Evolutionary conservation across 2,329 filamentous ascomycete genomes (phyloP), one percentile per base, ranked within the genome.

Genomic region (Pseudohalonectria lignicola): DNA sequence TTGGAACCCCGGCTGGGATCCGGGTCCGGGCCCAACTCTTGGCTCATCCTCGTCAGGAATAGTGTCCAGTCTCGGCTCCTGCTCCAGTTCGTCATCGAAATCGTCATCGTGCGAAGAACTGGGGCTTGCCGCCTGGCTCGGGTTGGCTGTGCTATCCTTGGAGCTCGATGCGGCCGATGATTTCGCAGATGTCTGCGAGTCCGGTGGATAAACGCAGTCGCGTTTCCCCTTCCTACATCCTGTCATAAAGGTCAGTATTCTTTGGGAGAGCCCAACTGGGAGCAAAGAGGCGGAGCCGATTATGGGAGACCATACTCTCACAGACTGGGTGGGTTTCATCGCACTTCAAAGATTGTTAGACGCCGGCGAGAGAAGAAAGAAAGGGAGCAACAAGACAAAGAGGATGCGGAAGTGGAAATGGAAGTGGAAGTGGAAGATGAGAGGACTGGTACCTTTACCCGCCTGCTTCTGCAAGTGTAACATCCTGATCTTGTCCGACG

Each of bases 401-500:
- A 15, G 16, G 32, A 34, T 7, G n/a, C n/a, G 6, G 6, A 34
- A 21, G 28, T n/a, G n/a, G 11, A 11, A 13, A 9, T 4, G 18
- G 25, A 13, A 20, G 3, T 9, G 15, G 5, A 7, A 9, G 21
- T 9, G 10, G 20, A 11, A 12, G 28, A 20, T 28, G 18, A 5
- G 31, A 32, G 25, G 31, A 30, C 13, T 16, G 12, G 36, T 64
- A 79, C 77, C 69, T 82, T 96, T 37, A 96, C 88, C 57, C 92
- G 76, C 47, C 92, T 76, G 50, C 80, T 81, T 42, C 92, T 76
- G 60, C 92, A 98, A 34, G 88, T 96, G 47, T 70, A 95, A 62
- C 92, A 98, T 20, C 92, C 92, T 45, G 87, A 95, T 49, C 92
- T 74, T 31, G 92, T 96, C 48, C 92, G 78, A 44, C 88, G 82